Conservation (phyloP, 75 land plant species). For the Picea glauca region DNA sequence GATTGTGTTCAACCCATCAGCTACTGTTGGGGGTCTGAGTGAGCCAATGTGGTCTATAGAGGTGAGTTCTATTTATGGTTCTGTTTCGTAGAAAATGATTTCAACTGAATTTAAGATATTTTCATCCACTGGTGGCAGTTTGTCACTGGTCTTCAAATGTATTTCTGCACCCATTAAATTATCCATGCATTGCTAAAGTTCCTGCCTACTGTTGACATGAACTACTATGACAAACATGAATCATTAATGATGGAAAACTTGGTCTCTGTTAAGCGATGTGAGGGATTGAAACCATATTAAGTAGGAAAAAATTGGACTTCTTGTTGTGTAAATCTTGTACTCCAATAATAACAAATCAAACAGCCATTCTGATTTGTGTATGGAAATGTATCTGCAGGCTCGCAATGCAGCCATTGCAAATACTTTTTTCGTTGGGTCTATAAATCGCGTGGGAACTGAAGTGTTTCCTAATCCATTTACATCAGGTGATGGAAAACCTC, state of each 20-base stretch:
- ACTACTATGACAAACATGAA: neutral
- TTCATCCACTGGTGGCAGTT: neutral
- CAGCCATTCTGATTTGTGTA: no score
- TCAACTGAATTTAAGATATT: neutral
- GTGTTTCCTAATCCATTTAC: no score
- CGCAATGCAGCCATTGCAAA: no score
- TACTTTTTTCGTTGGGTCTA: no score
- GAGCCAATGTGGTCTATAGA: slow-evolving; percentile 99
- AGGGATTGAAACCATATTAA: neutral
- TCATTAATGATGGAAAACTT: neutral
- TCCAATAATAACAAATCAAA: no score
- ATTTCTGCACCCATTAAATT: neutral
- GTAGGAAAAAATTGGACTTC: no score
- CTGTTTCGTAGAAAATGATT: neutral
- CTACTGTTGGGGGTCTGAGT: slow-evolving; percentile 96
- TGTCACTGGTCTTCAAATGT: neutral
- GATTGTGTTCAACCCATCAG: slow-evolving; percentile 97
- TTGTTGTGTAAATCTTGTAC: no score
- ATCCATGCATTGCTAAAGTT: neutral
- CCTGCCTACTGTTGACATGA: neutral
- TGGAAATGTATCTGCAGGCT: no score
- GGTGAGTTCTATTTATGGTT: slow-evolving; percentile 25
- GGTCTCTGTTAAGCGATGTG: neutral
- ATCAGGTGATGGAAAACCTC: no score
- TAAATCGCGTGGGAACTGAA: no score